These are phyloP conservation scores for Globisporangium emineosum DNA, from an alignment of 352 stramenopile species.

Conservation along the genomic window DNA sequence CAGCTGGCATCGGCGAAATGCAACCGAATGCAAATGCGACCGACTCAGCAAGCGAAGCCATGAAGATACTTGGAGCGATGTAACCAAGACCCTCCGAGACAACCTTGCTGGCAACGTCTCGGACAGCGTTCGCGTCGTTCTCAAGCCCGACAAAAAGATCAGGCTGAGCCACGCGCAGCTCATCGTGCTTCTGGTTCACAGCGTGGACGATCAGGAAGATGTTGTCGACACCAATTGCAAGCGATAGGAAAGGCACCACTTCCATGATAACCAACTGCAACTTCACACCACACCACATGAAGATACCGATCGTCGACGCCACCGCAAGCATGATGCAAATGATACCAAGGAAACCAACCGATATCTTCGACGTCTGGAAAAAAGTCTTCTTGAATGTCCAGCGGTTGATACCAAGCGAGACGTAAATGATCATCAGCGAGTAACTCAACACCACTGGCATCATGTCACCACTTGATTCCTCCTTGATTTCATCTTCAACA, in stretches of 20 bases:
- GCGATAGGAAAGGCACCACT: conserved; percentile 61
- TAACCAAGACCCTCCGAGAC: conserved; percentile 39
- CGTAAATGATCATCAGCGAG: conserved; percentile 64
- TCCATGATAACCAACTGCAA: conserved; percentile 76
- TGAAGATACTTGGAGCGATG: conserved; percentile 66
- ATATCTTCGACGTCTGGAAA: conserved; percentile 57
- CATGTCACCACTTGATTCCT: conserved; percentile 49
- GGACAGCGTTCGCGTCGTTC: conserved; percentile 32
- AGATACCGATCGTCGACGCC: conserved; percentile 55
- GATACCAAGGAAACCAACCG: conserved; percentile 52
- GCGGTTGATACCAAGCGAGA: conserved; percentile 62
- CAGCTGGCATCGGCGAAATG: conserved; percentile 60
- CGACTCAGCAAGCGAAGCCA: conserved; percentile 52
- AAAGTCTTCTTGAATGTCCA: conserved; percentile 44
- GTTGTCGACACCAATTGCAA: conserved; percentile 70
- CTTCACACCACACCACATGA: conserved; percentile 56
- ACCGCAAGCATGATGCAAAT: conserved; percentile 59
- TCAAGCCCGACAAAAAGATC: conserved; percentile 43
- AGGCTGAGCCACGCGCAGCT: conserved; percentile 27
- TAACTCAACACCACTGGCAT: conserved; percentile 52
- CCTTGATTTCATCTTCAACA: conserved; percentile 55
- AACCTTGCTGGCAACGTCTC: conserved; percentile 37
- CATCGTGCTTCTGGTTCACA: conserved; percentile 45
- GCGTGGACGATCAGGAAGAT: conserved; percentile 70
- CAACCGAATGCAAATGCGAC: conserved; percentile 57